Evolutionary conservation across 495 filamentous ascomycete genomes (phyloP).

Genomic region (Margaritispora aquatica): DNA sequence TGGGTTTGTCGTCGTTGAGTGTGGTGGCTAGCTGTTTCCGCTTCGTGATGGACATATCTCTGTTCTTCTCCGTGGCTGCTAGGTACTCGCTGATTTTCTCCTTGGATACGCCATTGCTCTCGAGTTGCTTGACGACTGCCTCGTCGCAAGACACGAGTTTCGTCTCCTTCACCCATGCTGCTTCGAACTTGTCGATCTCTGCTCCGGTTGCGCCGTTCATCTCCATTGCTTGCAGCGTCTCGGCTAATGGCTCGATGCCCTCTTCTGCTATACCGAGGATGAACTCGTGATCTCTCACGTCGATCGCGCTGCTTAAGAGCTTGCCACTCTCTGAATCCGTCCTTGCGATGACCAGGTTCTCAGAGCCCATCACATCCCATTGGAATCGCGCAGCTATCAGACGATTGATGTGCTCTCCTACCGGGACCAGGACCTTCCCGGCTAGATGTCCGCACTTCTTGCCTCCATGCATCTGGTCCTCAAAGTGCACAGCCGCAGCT

Average conservation of each 20-base stretch:
- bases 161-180: conserved; percentile 84
- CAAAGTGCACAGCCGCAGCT: conserved; percentile 93
- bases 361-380: conserved; percentile 95
- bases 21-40: conserved; percentile 64
- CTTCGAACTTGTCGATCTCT: conserved; percentile 81
- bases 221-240: conserved; percentile 89
- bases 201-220: conserved; percentile 62
- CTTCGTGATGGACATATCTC: conserved; percentile 67
- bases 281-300: conserved; percentile 92
- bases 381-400: conserved; percentile 89
- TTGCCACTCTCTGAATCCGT: conserved; percentile 93
- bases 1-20: conserved; percentile 56
- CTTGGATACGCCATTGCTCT: conserved; percentile 51
- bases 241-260: conserved; percentile 68
- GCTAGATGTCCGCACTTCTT: conserved; percentile 98
- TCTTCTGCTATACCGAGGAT: conserved; percentile 79
- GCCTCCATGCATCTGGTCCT: conserved; percentile 94
- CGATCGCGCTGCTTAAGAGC: conserved; percentile 82
- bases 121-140: conserved; percentile 71
- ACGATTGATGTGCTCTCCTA: conserved; percentile 93
- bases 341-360: conserved; percentile 89
- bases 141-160: conserved; percentile 89
- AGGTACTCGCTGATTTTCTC: conserved; percentile 62
- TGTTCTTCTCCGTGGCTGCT: conserved; percentile 47
- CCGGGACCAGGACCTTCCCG: conserved; percentile 91